A percentile compares a stretch with the other conserved stretches of the same genome.
Conservation (phyloP, 1,284 basidiomycete species). For the Cystobasidium sp. region DNA sequence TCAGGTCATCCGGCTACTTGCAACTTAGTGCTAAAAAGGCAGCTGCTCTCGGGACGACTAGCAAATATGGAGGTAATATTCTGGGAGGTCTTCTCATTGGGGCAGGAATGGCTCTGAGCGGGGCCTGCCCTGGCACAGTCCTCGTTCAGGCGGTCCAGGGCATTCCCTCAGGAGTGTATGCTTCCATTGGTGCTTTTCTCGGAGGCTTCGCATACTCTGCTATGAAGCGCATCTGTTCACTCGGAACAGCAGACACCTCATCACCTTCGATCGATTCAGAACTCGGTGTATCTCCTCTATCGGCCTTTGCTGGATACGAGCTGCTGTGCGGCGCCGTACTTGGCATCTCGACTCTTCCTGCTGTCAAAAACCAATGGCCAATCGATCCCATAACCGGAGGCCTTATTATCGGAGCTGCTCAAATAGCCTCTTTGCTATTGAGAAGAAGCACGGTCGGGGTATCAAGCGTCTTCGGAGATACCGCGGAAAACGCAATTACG, state of each 20-base stretch:
- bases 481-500: constrained; percentile 8
- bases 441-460: constrained; percentile 23
- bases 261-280: constrained; percentile 2
- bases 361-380: not conserved
- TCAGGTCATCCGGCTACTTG: constrained; percentile 1
- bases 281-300: not conserved
- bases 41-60: not conserved
- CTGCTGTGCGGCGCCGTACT: constrained; percentile 2
- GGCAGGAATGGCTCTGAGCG: constrained; percentile 34
- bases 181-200: constrained; percentile 17
- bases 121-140: constrained; percentile 38
- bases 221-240: not conserved
- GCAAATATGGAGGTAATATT: constrained; percentile 25
- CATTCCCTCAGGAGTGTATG: constrained; percentile 20
- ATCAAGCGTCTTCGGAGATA: constrained; percentile 25
- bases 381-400: constrained; percentile 19
- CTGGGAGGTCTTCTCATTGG: constrained; percentile 33
- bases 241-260: not conserved
- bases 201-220: constrained; percentile 18
- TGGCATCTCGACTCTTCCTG: not conserved
- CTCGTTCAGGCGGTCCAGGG: constrained; percentile 26
- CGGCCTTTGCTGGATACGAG: constrained; percentile 1
- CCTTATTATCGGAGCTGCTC: constrained; percentile 25
- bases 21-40: constrained; percentile 17
- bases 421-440: constrained; percentile 23